Base-by-base conservation (phyloP, 2,329 filamentous ascomycete species). In the Chaetomium sp. region DNA sequence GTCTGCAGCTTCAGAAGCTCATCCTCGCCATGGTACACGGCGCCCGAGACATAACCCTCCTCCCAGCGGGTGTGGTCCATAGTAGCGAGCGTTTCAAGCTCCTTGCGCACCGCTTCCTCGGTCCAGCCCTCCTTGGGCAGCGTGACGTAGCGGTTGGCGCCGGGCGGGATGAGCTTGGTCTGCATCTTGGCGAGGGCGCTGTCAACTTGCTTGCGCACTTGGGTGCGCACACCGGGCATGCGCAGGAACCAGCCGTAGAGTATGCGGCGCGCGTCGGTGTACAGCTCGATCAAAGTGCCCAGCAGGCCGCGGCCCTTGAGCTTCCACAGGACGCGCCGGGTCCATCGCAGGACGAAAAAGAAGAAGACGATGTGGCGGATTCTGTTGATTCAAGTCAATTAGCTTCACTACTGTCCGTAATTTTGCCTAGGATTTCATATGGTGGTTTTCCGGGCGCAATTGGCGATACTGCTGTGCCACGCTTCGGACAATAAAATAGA, bases 21-120 rank as follows among this genome's bases (percentile, higher is more conserved):
- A 41, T 88, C 81, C 52, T 94, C 94, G 61, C 94, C 94, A 68
- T 97, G 92, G 69, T 99, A 99, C 37, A 99, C 94, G 34, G 94
- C 92, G 35, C 94, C 94, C 43, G 89, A 95, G 53, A 99, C 94
- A 61, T 84, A 86, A 7, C 94, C 94, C 70, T 97, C 92, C 73
- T 99, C 94, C 94, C 94, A 99, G 61, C 88, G 82, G 2, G 91
- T 96, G 72, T 97, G 94, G 66, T 96, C 87, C 88, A 99, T 88
- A 49, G 79, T 84, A 12, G 86, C 85, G 62, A 99, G 77, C 62
- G 84, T 82, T 58, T 86, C 82, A 59, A 99, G 80, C 76, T 96
- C 92, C 58, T 83, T 81, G 64, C 85, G 82, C 43, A 99, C 81
- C 60, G 85, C 83, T 14, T 96, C 91, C 43, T 86, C 79, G 33